Evolutionary conservation across 2,329 filamentous ascomycete genomes (phyloP).

Genomic region (Ascochyta fabae): DNA sequence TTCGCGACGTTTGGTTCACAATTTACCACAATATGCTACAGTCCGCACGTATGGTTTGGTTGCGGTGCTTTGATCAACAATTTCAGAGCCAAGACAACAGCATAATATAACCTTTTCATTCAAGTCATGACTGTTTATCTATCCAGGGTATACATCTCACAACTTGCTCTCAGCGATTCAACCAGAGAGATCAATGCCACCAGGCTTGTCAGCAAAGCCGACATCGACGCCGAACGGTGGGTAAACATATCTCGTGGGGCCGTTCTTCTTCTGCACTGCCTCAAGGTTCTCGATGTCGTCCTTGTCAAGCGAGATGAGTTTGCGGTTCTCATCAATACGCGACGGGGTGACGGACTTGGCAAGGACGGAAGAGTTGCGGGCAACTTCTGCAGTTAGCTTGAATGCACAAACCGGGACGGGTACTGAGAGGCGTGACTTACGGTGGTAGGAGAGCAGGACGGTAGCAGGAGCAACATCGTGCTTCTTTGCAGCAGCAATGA

Average conservation of each 20-base stretch:
- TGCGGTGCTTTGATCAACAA: no score
- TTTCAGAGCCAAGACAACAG: not conserved
- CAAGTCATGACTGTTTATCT: slow-evolving; percentile 11
- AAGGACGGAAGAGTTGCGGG: slow-evolving; percentile 72
- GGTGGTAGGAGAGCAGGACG: slow-evolving; percentile 74
- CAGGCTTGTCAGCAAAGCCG: slow-evolving; percentile 58
- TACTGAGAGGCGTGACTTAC: slow-evolving; percentile 53
- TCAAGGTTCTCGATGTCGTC: slow-evolving; percentile 65
- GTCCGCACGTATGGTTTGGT: no score
- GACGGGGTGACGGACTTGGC: slow-evolving; percentile 74
- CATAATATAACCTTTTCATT: not conserved
- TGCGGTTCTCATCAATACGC: slow-evolving; percentile 73
- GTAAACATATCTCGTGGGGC: slow-evolving; percentile 56
- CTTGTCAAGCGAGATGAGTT: slow-evolving; percentile 68
- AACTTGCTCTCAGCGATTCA: slow-evolving; percentile 23
- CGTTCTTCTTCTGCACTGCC: slow-evolving; percentile 55
- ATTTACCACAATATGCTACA: no score
- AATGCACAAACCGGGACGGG: slow-evolving; percentile 2
- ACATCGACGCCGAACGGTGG: slow-evolving; percentile 58
- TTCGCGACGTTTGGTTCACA: no score
- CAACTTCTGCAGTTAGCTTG: slow-evolving; percentile 56
- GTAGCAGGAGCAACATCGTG: slow-evolving; percentile 58
- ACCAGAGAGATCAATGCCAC: slow-evolving; percentile 45
- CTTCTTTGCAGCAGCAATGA: slow-evolving; percentile 58
- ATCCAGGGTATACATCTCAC: slow-evolving; percentile 17